Evolutionary conservation across 2,329 filamentous ascomycete species (phyloP), one percentile per base, ranked within the genome.

Genomic region (Cadophora gregata): DNA sequence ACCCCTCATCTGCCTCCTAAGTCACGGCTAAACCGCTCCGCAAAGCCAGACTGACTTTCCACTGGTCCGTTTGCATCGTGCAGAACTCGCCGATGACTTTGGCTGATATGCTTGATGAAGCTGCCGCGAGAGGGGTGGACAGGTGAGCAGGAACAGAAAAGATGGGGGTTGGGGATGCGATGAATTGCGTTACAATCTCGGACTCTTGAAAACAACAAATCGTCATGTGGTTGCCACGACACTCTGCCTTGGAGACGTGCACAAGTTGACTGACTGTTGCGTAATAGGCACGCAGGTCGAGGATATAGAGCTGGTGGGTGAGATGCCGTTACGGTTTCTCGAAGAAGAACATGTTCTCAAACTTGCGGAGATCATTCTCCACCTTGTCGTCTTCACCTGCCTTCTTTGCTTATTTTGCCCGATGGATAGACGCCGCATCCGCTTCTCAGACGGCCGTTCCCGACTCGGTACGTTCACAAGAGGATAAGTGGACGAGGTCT

Each of bases 21-120:
- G 58, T 68, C 12, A 64, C 71, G 71, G 71, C 61, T 69, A 67
- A 71, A 69, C 55, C 63, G 62, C 66, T 62, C 65, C 67, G 67
- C 63, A 60, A 58, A 62, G 59, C 55, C 56, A 21, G 42, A 47
- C 42, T 47, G 42, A 21, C 42, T 47, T 27, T 53, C 59, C 21
- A 63, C 36, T 38, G 27, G 33, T 24, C 65, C 56, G 60, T 33
- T n/a, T n/a, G 33, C 33, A 27, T 33, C 48, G 62, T 65, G 64
- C 47, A 55, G 38, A 48, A 29, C 27, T 31, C 24, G 24, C 24
- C 48, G n/a, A 45, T 31, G 12, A 63, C 7, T 29, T n/a, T 38
- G 61, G 24, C 36, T 63, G 61, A 47, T 63, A 38, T 56, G 48
- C 48, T 38, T 31, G 16, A 33, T 29, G 48, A 21, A 31, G 24